Base-by-base conservation (phyloP, 2,329 filamentous ascomycete genomes). In the Teratosphaeriaceae sp. region DNA sequence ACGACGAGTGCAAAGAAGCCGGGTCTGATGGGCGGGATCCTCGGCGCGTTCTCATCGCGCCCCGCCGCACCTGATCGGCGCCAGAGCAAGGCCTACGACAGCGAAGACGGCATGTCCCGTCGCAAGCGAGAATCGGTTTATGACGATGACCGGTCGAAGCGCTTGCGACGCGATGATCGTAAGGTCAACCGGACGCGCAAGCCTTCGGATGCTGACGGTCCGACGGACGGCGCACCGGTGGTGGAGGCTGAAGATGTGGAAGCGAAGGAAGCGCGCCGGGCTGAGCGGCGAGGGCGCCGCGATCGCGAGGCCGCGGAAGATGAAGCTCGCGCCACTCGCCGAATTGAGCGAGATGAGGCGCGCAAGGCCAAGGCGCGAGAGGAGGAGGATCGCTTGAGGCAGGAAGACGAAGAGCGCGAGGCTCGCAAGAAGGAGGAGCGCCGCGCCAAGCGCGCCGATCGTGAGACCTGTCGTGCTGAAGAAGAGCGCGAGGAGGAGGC, bases 11-110 rank as follows among this genome's bases (percentile, higher is more conserved):
- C 79, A 2, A 78, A 40, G 73, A 73, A 42, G 66, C 69, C 43
- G 19, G 74, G 76, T 18, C 62, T 81, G 13, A 76, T 79, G 66
- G 74, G 76, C n/a, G 75, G 76, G n/a, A 70, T 57, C 48, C 65
- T 74, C 39, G 71, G 70, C 49, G 70, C 41, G 7, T 56, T 65
- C 46, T 44, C 60, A 56, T 46, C 56, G 41, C 48, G 53, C 9
- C 52, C 57, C 5, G 46, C 48, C 5, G 29, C 38, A 16, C 47
- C 54, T n/a, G 55, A 61, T 24, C 47, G 55, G 4, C 56, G 51
- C 13, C 51, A 56, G 38, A 60, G 53, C 49, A 60, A 55, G 36
- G 53, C 43, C 3, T 64, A 65, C 37, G 63, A 64, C 18, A 61
- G 56, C 36, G 62, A 64, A 22, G 59, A 62, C 33, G 55, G 51